Evolutionary conservation across 352 stramenopile genomes (phyloP).

Genomic region (Phytophthora boehmeriae): DNA sequence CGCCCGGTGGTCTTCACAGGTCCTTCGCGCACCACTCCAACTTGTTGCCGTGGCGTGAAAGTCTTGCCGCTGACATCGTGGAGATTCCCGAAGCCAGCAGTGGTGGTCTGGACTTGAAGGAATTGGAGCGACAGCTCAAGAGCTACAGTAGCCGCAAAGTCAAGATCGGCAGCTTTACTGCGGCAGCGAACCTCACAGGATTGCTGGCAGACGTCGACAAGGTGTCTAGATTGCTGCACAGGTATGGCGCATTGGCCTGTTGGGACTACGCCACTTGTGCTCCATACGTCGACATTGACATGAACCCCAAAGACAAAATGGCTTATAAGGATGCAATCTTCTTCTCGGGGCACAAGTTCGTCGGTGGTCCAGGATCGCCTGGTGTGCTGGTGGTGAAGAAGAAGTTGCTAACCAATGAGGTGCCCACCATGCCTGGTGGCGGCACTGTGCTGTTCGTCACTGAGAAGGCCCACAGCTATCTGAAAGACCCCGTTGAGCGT

Average conservation of each 20-base stretch:
- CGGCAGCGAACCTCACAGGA: constrained; percentile 96
- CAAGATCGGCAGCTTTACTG: constrained; percentile 92
- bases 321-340: constrained; percentile 94
- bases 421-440: constrained; percentile 60
- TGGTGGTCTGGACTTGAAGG: constrained; percentile 60
- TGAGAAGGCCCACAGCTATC: constrained; percentile 62
- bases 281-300: constrained; percentile 94
- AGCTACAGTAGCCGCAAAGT: constrained; percentile 53
- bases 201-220: constrained; percentile 88
- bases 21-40: constrained; percentile 98
- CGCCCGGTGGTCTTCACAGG: constrained; percentile 90
- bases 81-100: constrained; percentile 60
- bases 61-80: constrained; percentile 71
- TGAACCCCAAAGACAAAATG: constrained; percentile 89
- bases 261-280: constrained; percentile 97
- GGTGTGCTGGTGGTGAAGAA: constrained; percentile 97
- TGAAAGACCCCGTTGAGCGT: constrained; percentile 77
- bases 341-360: constrained; percentile 97
- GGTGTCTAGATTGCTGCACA: constrained; percentile 91
- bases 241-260: constrained; percentile 90
- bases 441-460: constrained; percentile 68
- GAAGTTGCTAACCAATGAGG: constrained; percentile 61
- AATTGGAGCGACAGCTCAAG: constrained; percentile 58
- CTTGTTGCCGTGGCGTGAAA: constrained; percentile 96
- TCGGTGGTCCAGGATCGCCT: constrained; percentile 92